Evolutionary conservation across 169 alveolate genomes (phyloP), one percentile per base, ranked within the genome.

Genomic region (Plasmodium malariae): DNA sequence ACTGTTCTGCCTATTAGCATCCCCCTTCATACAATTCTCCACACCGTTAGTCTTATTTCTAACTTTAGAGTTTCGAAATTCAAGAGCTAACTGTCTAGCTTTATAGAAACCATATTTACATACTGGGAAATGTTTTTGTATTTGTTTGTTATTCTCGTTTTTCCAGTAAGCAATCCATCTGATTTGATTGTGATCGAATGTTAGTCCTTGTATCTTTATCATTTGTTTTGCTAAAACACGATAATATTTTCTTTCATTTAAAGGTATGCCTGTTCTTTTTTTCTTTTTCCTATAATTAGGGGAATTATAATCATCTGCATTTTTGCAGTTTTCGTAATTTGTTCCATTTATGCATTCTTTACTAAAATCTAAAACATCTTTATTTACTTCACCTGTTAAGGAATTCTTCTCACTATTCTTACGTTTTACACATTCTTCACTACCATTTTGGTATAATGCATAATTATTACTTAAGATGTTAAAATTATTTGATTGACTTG

Each of bases 131-230:
- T 93, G 96, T 54, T 89, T 89, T 72, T 93, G 96, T 32, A 91
- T 91, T 48, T 93, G 96, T 34, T 90, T 91, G 62, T 91, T 91
- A 43, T 90, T 91, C 63, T 93, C 94, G 43, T 93, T 93, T 67
- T 93, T 93, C 96, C 96, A 93, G 88, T 93, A 93, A 34, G 96
- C 91, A 17, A 93, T 93, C 96, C 96, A 93, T 32, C 96, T 90
- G 30, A 93, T 93, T 74, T 93, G 96, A 34, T 93, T 93, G 88
- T 93, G 94, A 63, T 93, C 96, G 55, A 93, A 93, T 6, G 96
- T 93, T 7, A 93, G 62, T 68, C 96, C 96, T 65, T 93, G 96
- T 17, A 91, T 92, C 17, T 92, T 80, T 0, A 89, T 83, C 59
- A 92, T 88, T 59, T 91, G 92, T 55, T 92, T 74, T 2, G 96